Percentiles rank a stretch among this genome's conserved stretches.
Evolutionary conservation across 1,284 basidiomycete genomes (phyloP).

Genomic region (Baeospora myosura): DNA sequence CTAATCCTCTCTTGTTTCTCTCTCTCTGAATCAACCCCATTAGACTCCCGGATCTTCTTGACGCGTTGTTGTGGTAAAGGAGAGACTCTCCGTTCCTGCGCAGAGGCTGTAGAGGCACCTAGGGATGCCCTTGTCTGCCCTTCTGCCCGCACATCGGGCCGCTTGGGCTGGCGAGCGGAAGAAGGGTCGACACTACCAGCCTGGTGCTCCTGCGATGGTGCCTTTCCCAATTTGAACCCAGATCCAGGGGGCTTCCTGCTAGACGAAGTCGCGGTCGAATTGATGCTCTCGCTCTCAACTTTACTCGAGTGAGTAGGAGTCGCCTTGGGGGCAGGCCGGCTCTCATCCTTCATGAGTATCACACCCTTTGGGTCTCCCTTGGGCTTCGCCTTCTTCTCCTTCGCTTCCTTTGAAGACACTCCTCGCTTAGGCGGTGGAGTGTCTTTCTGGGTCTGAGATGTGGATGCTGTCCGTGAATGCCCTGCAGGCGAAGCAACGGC

Average conservation of each 20-base stretch:
- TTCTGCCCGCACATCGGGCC: neutral
- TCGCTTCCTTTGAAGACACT: constrained; percentile 35
- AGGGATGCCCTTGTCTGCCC: neutral
- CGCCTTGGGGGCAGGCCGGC: constrained; percentile 18
- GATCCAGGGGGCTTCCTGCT: constrained; percentile 40
- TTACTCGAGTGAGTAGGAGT: constrained; percentile 12
- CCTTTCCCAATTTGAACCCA: constrained; percentile 29
- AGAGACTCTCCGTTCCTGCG: constrained; percentile 5
- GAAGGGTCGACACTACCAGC: constrained; percentile 8
- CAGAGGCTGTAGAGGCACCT: constrained; percentile 2
- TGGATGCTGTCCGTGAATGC: constrained; percentile 5
- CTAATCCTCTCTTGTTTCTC: constrained; percentile 13
- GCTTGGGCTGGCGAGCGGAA: constrained; percentile 4
- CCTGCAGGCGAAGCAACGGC: constrained; percentile 9
- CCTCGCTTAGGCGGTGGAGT: constrained; percentile 30
- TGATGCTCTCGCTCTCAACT: constrained; percentile 7
- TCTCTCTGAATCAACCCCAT: constrained; percentile 15
- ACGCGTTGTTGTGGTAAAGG: constrained; percentile 8
- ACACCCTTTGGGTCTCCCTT: constrained; percentile 35
- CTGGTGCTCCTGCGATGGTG: neutral
- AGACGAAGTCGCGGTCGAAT: constrained; percentile 10
- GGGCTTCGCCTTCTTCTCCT: constrained; percentile 35
- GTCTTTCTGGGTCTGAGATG: constrained; percentile 6
- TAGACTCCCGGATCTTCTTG: constrained; percentile 20
- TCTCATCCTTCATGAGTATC: constrained; percentile 50